Evolutionary conservation across 1,284 basidiomycete genomes (phyloP), one percentile per base, ranked within the genome.

Genomic region (Singerocomus rubriflavus): DNA sequence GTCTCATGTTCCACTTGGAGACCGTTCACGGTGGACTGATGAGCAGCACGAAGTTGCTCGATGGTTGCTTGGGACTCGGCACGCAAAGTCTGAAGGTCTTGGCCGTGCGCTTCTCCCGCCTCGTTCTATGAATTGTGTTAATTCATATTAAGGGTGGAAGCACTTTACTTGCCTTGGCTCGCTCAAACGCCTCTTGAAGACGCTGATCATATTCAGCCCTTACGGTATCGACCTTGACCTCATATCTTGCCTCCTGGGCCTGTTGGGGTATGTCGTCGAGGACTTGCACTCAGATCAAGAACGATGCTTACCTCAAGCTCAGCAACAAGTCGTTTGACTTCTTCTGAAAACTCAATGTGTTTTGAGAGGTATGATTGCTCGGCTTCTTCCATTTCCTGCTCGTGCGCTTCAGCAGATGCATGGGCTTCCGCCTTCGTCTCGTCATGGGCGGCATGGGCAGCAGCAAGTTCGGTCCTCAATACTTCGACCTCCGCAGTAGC

Each of bases 51-150:
- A 39, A 93, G 76, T 63, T 91, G 84, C 50, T 83, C 80, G 36
- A 88, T 82, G 5, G 84, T 80, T 5, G 72, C 70, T 52, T 82
- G 76, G 2, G 86, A 88, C 51, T 80, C 77, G 16, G 76, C 75
- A 45, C 90, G 85, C 46, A 93, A 74, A 10, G 71, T 66, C 56
- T 84, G 81, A 7, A 93, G 73, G 58, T 91, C 90, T 57, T 80
- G 74, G n/a, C 78, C 67, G 58, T 93, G 90, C 10, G 68, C 67
- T 32, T 77, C 74, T 29, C 79, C 78, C 16, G 88, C 89, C 62
- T 89, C 86, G 33, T 73, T 73, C 86, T 90, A 51, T 13, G 51
- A 21, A 35, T 29, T 45, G 40, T 13, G 37, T 48, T 44, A 62
- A 54, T 21, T 1, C 21, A 42, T 33, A 30, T 27, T 48, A 29